Base-by-base conservation (phyloP, 192 early-diverging fungal species). In the Globomyces pollinis-pini region DNA sequence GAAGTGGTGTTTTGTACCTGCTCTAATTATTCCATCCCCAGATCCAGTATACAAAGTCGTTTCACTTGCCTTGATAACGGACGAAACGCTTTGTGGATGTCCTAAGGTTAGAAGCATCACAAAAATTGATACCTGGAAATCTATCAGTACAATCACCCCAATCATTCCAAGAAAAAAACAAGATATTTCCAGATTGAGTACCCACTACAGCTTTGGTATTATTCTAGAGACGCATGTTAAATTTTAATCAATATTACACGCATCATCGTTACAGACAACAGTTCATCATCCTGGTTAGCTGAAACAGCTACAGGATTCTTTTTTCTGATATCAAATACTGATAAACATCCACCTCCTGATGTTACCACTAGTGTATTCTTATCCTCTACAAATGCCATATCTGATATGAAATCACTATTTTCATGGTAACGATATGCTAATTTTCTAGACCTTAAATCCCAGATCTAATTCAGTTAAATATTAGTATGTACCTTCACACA, bases 141-240 rank as follows among this genome's bases (percentile, higher is more conserved):
- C 96, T 83, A 72, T 99, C 96, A 15, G 86, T 87, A 51, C 86
- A 83, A 60, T 99, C 94, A 16, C 87, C 90, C 87, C 91, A 99
- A 65, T 91, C 75, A 24, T 86, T 88, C 76, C 85, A 98, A 1
- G 84, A 80, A 66, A 91, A 99, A 29, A 99, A 75, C 44, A 85
- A 86, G 18, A 99, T 60, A 0, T 88, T 80, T 26, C 96, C 96
- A 24, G 86, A 85, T 64, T 96, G 90, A 15, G 90, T 88, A 29
- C 96, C 96, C 2, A 93, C 88, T 1, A 95, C 80, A 6, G 84
- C 94, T 66, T 94, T 94, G 29, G 76, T 79, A 18, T 77, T 78
- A 60, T 88, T 80, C 77, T 89, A 69, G 15, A n/a, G n/a, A n/a
- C n/a, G n/a, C n/a, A n/a, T n/a, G n/a, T n/a, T n/a, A n/a, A n/a